Conservation (phyloP, 352 stramenopile species). For the Globisporangium irregulare region DNA sequence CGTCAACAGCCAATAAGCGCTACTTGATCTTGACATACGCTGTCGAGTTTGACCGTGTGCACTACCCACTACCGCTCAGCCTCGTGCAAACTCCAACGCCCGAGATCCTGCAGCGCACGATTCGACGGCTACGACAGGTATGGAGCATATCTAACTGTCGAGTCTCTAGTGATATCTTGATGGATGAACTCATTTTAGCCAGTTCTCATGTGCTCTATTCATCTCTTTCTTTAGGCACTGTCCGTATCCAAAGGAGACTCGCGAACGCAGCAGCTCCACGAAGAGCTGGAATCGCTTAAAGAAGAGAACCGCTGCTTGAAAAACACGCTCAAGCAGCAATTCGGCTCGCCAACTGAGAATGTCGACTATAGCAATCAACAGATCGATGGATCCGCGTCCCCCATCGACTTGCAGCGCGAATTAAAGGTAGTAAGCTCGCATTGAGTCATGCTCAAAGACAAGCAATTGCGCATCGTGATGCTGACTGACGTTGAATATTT, state of each 20-base stretch:
- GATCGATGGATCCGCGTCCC: slow-evolving; percentile 13
- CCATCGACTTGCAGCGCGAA: slow-evolving; percentile 47
- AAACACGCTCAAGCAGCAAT: slow-evolving; percentile 61
- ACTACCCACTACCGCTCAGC: slow-evolving; percentile 90
- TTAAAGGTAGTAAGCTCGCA: slow-evolving; percentile 26
- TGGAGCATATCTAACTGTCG: background rate
- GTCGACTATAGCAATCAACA: slow-evolving; percentile 9
- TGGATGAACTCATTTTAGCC: background rate
- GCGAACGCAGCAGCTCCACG: slow-evolving; percentile 19
- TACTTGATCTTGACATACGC: slow-evolving; percentile 94
- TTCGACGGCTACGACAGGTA: slow-evolving; percentile 60
- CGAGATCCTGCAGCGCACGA: slow-evolving; percentile 79
- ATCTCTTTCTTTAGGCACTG: background rate
- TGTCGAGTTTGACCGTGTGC: slow-evolving; percentile 92
- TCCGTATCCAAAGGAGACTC: slow-evolving; percentile 22
- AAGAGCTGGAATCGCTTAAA: slow-evolving; percentile 46
- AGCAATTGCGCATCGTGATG: background rate
- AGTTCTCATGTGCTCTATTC: background rate
- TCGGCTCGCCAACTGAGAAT: slow-evolving; percentile 23
- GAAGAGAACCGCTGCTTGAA: slow-evolving; percentile 70
- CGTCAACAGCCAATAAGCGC: slow-evolving; percentile 46
- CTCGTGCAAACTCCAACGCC: slow-evolving; percentile 58
- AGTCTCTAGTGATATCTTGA: background rate
- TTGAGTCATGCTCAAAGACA: background rate
- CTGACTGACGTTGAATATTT: background rate